phyloP scores from a whole-genome alignment of 305 asterid genomes.

The Fraxinus xanthoxyloides region DNA sequence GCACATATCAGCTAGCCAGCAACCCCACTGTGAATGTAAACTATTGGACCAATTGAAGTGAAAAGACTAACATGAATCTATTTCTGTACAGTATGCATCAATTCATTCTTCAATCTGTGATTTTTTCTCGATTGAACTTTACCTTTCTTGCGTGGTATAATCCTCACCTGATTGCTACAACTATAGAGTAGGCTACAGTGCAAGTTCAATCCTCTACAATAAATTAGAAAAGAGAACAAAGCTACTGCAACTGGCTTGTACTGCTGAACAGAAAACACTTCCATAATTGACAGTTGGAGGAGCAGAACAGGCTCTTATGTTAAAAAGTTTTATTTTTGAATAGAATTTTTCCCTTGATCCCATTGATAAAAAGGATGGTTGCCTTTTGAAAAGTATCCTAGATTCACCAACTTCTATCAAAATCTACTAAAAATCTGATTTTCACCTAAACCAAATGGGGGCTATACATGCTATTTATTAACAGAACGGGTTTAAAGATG shows the following conservation, averaged over 20 bases:
- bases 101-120: neutral
- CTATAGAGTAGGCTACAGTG: neutral
- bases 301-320: neutral
- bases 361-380: neutral
- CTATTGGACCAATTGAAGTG: neutral
- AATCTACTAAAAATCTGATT: neutral
- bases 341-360: neutral
- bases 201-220: neutral
- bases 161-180: neutral
- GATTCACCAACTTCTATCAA: neutral
- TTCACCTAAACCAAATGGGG: neutral
- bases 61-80: neutral
- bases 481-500: neutral
- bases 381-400: neutral
- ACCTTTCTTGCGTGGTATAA: neutral
- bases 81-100: neutral
- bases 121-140: neutral
- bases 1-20: neutral
- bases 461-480: neutral
- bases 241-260: neutral
- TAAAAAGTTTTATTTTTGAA: no score
- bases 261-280: neutral
- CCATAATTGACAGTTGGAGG: neutral
- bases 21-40: neutral
- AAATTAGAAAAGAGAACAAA: neutral